Evolutionary conservation across 345 rosid species (phyloP).

Genomic region (Mangifera indica): DNA sequence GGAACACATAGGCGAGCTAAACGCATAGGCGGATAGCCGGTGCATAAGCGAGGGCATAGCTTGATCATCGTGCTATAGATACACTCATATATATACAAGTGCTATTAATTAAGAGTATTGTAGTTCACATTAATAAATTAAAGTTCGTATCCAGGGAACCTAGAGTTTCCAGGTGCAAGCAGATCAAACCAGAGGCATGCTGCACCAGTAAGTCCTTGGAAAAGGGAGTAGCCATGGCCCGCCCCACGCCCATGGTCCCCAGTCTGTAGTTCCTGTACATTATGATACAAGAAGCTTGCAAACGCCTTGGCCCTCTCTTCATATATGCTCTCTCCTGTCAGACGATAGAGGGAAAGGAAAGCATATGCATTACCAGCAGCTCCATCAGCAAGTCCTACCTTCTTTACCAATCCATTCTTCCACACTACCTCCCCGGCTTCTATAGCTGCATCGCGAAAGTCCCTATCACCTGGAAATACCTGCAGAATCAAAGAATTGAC

Average conservation of each 20-base stretch:
- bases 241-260: slow-evolving; percentile 13
- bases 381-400: slow-evolving; percentile 80
- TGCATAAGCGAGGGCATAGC: neutral
- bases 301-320: slow-evolving; percentile 78
- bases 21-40: no score
- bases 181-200: slow-evolving; percentile 82
- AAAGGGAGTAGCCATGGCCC: slow-evolving; percentile 57
- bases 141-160: slow-evolving; percentile 81
- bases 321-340: slow-evolving; percentile 70
- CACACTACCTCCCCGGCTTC: slow-evolving; percentile 98
- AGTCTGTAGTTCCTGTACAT: slow-evolving; percentile 32
- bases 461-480: slow-evolving; percentile 66
- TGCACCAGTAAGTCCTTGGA: slow-evolving; percentile 70
- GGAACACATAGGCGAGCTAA: no score
- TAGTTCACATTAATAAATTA: no score
- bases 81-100: neutral
- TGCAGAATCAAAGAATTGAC: slow-evolving; percentile 2
- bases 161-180: slow-evolving; percentile 42
- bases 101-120: no score
- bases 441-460: slow-evolving; percentile 75
- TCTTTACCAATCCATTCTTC: slow-evolving; percentile 80
- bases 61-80: neutral
- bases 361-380: slow-evolving; percentile 79
- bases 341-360: slow-evolving; percentile 69
- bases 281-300: slow-evolving; percentile 61